Evolutionary conservation across 2,329 filamentous ascomycete genomes (phyloP), one percentile per base, ranked within the genome.

Genomic region (Macrophomina pseudophaseolina): DNA sequence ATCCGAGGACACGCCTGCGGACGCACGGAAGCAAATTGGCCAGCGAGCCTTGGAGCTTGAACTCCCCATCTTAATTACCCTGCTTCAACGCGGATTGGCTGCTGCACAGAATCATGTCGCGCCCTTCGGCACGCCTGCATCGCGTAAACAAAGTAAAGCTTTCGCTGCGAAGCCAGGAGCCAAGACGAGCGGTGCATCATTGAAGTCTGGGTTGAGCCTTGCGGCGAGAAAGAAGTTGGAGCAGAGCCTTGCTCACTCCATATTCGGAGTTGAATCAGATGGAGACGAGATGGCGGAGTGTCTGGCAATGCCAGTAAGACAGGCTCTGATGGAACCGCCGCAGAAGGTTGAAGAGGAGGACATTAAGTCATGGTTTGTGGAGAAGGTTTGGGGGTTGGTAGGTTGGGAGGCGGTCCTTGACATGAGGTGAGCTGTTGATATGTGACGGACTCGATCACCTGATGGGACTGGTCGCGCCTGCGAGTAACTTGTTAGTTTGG

Each of bases 311-410:
- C 81, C 82, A 12, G 63, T 68, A 14, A 59, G 56, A 28, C 64
- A 68, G 1, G 70, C 58, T n/a, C 73, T 16, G 67, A 72, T 75
- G 28, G 73, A 73, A 14, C 71, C 71, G 5, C 72, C 77, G 8
- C 75, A 76, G 1, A 79, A 78, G 60, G 68, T 80, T 0, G 77
- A 78, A 5, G 76, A 82, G 33, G 71, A 76, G 16, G 74, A 82
- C 8, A 78, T 82, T 4, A 71, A 80, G 3, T 81, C 85, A 16
- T 87, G 85, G 84, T 88, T 87, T 70, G 80, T 81, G 64, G 80
- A 80, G 65, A 83, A 87, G 69, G 74, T 88, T 2, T 89, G 87
- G 87, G 75, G 79, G 63, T 71, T 88, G 64, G 71, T 88, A 6
- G 86, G 87, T 0, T 88, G 86, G 86, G 85, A 88, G 40, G 42